Conservation (phyloP, 495 filamentous ascomycete species). For the Rhypophila decipiens region DNA sequence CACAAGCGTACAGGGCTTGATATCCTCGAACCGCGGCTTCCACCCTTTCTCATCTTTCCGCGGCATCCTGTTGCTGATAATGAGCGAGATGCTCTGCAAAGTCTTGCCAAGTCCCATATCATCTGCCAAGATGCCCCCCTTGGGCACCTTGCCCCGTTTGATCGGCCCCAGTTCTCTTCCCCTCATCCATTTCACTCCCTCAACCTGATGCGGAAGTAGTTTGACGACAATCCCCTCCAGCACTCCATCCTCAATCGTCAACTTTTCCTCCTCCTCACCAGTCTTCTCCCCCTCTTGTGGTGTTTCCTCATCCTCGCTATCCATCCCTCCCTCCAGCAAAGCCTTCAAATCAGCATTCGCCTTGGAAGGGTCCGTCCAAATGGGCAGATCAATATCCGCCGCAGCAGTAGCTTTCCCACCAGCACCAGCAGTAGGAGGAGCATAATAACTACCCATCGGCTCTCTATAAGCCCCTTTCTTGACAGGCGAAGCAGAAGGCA, state of each 20-base stretch:
- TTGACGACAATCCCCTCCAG: conserved; percentile 76
- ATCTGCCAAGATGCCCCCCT: conserved; percentile 81
- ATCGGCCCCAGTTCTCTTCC: conserved; percentile 75
- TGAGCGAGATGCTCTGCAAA: conserved; percentile 71
- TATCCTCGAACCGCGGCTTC: conserved; percentile 51
- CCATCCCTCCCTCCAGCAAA: conserved; percentile 78
- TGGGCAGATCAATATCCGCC: conserved; percentile 53
- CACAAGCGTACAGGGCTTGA: conserved; percentile 78
- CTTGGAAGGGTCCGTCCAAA: conserved; percentile 70
- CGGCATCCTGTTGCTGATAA: conserved; percentile 76
- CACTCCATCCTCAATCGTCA: conserved; percentile 23
- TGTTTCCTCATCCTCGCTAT: conserved; percentile 64
- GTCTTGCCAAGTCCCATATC: conserved; percentile 88
- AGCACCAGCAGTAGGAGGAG: no score
- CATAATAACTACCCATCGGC: conserved; percentile 27
- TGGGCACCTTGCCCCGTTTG: conserved; percentile 71
- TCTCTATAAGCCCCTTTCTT: no score
- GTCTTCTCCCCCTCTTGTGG: conserved; percentile 25
- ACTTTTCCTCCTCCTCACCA: conserved; percentile 9
- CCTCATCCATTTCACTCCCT: conserved; percentile 89
- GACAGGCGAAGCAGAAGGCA: no score
- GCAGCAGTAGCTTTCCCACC: no score
- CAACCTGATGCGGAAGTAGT: conserved; percentile 85
- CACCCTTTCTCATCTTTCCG: conserved; percentile 41
- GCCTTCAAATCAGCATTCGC: conserved; percentile 83